phyloP scores from a whole-genome alignment of 345 rosid species.

The Citrus unshiu region DNA sequence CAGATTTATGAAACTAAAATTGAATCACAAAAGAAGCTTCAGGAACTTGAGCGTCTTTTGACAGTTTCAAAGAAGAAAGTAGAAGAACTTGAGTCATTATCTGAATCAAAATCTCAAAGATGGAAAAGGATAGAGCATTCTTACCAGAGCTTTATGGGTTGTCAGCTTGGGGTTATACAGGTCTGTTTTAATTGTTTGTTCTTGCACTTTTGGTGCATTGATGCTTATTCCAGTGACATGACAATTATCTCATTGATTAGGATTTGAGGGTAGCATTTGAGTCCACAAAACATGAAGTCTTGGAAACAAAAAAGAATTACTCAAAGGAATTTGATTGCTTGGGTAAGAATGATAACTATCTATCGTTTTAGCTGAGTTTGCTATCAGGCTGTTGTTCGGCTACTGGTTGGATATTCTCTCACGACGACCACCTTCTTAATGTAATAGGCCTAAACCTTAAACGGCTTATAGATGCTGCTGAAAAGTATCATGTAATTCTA shows the following conservation, averaged over 20 bases:
- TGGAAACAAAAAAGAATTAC: conserved; percentile 56
- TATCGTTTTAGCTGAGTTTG: conserved; percentile 9
- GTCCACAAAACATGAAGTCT: conserved; percentile 62
- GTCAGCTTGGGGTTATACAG: conserved; percentile 59
- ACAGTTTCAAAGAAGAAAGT: conserved; percentile 53
- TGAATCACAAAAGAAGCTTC: conserved; percentile 55
- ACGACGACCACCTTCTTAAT: conserved; percentile 1
- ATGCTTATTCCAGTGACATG: conserved; percentile 2
- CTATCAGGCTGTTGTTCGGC: conserved; percentile 7
- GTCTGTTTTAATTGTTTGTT: conserved; percentile 35
- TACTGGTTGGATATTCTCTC: conserved; percentile 11
- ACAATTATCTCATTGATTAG: conserved; percentile 32
- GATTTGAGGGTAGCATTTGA: conserved; percentile 59
- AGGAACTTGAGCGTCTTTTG: conserved; percentile 51
- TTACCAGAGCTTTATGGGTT: conserved; percentile 51
- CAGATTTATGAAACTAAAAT: conserved; percentile 46
- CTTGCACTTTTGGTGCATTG: conserved; percentile 1
- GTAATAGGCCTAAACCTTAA: conserved; percentile 66
- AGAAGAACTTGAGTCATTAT: conserved; percentile 71
- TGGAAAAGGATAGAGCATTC: conserved; percentile 70
- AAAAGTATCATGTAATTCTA: conserved; percentile 72
- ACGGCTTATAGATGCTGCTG: conserved; percentile 80
- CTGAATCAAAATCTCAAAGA: conserved; percentile 57
- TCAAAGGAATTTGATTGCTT: conserved; percentile 57
- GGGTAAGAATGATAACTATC: conserved; percentile 43